phyloP scores from a whole-genome alignment of 495 filamentous ascomycete species.

The Astrothelium macrocarpum region DNA sequence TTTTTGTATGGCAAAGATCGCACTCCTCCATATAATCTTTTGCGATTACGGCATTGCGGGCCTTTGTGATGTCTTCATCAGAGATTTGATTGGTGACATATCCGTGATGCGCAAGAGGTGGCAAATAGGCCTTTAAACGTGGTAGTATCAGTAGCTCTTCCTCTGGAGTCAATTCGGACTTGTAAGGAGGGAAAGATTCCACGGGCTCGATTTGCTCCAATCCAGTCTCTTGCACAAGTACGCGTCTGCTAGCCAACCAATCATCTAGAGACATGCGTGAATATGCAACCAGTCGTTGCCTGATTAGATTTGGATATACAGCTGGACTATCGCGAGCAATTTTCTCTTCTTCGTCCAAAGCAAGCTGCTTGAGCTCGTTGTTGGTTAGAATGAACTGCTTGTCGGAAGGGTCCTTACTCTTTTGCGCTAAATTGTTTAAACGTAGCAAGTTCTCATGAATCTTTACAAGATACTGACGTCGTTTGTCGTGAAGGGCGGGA shows the following conservation, averaged over 20 bases:
- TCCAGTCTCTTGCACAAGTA: background rate
- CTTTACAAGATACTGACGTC: constrained; percentile 57
- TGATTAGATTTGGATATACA: constrained; percentile 76
- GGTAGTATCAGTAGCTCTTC: constrained; percentile 60
- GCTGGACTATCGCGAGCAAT: constrained; percentile 52
- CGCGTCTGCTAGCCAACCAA: constrained; percentile 44
- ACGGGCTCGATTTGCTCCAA: background rate
- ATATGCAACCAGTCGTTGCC: constrained; percentile 61
- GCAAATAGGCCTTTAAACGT: constrained; percentile 49
- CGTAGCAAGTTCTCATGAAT: constrained; percentile 65
- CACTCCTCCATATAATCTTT: constrained; percentile 74
- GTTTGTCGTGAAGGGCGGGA: constrained; percentile 59
- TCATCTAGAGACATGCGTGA: constrained; percentile 59
- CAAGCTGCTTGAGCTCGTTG: constrained; percentile 64
- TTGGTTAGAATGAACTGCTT: constrained; percentile 50
- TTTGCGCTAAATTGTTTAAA: constrained; percentile 51
- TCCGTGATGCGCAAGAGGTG: constrained; percentile 52
- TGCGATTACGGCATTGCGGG: constrained; percentile 52
- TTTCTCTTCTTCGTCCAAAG: constrained; percentile 78
- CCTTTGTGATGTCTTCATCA: constrained; percentile 48
- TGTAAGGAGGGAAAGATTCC: background rate
- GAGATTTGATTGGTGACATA: constrained; percentile 62
- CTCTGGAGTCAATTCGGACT: constrained; percentile 36
- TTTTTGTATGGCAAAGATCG: constrained; percentile 74
- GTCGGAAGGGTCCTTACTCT: constrained; percentile 45